Evolutionary conservation across 2,329 filamentous ascomycete species (phyloP).

Genomic region (Apiospora phragmitis): DNA sequence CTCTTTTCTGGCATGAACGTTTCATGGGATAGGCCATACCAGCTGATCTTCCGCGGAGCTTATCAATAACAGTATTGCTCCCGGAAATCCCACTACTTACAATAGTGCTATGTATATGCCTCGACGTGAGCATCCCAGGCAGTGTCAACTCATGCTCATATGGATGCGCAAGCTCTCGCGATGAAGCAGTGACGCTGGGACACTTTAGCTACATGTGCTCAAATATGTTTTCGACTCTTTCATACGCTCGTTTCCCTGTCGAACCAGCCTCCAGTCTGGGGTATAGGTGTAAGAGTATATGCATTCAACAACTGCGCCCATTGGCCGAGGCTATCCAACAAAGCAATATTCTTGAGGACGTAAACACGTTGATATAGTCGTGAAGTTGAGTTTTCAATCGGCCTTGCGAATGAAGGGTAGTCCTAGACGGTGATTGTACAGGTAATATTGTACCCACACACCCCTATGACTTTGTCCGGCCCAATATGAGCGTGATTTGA

Average conservation of each 20-base stretch:
- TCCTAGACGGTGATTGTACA: neutral
- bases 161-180: neutral
- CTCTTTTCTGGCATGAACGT: no score
- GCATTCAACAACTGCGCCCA: neutral
- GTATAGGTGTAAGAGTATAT: neutral
- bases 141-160: neutral
- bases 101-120: neutral
- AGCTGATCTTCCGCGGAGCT: no score
- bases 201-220: neutral
- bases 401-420: neutral
- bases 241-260: neutral
- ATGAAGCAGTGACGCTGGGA: neutral
- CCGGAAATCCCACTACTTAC: neutral
- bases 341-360: neutral
- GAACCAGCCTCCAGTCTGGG: neutral
- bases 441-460: neutral
- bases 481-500: neutral
- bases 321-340: neutral
- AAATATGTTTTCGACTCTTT: neutral
- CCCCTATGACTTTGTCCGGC: neutral
- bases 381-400: neutral
- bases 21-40: no score
- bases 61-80: no score
- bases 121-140: neutral
- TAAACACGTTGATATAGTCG: neutral